Percentiles rank a stretch among this genome's conserved stretches.
phyloP scores from a whole-genome alignment of 306 rosid species.

The Oemleria cerasiformis region DNA sequence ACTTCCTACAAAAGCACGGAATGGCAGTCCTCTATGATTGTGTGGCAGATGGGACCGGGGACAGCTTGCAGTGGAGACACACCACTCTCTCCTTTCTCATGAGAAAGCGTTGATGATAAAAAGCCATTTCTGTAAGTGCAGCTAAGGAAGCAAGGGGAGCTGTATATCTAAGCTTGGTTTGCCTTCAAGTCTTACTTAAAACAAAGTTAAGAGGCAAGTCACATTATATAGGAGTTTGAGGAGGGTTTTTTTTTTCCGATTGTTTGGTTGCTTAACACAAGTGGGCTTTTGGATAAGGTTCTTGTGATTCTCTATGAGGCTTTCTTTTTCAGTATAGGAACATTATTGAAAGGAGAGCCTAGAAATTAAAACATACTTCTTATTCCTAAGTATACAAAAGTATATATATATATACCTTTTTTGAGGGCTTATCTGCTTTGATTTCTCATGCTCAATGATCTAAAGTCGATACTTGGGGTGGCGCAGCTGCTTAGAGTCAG shows the following conservation, averaged over 20 bases:
- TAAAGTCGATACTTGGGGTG: too few species aligned
- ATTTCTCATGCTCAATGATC: too few species aligned
- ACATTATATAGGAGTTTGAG: neutral
- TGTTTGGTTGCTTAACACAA: neutral
- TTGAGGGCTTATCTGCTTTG: too few species aligned
- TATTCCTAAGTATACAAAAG: too few species aligned
- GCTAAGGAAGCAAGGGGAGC: neutral
- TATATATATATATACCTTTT: too few species aligned
- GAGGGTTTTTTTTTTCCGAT: too few species aligned
- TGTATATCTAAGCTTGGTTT: neutral
- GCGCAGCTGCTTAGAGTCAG: too few species aligned
- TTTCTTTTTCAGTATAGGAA: too few species aligned
- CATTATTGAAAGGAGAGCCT: too few species aligned
- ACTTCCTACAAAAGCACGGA: too few species aligned
- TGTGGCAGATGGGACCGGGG: neutral
- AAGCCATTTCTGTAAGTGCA: neutral
- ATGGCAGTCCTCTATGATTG: neutral
- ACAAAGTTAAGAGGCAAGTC: neutral
- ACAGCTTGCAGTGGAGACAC: neutral
- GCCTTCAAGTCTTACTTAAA: neutral
- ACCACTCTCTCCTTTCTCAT: neutral
- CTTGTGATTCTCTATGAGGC: too few species aligned
- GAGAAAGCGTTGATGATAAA: neutral
- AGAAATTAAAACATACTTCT: too few species aligned
- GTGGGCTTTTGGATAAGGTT: neutral